Evolutionary conservation across 352 stramenopile genomes (phyloP), one percentile per base, ranked within the genome.

Genomic region (Phytophthora palmivora): DNA sequence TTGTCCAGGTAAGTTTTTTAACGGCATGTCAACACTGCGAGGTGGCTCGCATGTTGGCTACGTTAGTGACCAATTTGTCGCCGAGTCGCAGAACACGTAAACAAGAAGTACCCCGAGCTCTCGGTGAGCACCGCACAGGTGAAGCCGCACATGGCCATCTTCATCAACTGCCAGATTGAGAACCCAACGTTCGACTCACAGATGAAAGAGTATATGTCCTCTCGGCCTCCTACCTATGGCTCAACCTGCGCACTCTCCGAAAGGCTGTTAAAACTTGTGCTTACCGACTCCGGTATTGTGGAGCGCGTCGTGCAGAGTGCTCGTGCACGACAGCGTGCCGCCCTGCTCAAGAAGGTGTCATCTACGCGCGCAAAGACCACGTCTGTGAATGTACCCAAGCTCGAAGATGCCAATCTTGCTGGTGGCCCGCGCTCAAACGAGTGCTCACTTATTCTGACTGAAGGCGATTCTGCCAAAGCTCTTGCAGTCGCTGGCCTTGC

Each of bases 121-220:
- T 92, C 92, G 10, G 75, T 99, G 14, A 99, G 94, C 19, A 78
- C 91, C 0, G 79, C 85, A 7, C 90, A 99, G 46, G 97, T 99
- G 74, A 99, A 99, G 75, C 97, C 98, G 46, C 97, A 99, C 72
- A 70, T 99, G 26, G 88, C 82, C 8, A 82, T 99, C 14, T 99
- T 99, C 77, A 97, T 99, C 39, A 99, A 99, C 74, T 98, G 91
- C 58, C 82, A 99, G 45, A 97, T 99, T 18, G 94, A 99, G 53
- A 99, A 99, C 73, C 98, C 98, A 15, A 97, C 96, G 2, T 99
- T 99, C 69, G 97, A 99, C 67, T 99, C 95, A 51, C 98, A 99
- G 65, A 99, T 98, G 61, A 99, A 99, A 72, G 98, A 99, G 71
- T 97, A 92, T 57, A 92, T 99, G 46, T 99, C 97, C 3, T 99